A percentile compares a stretch with the other conserved stretches of the same genome.
These are phyloP conservation scores for Brassica cretica DNA, from an alignment of 345 rosid species.

Conservation along the genomic window DNA sequence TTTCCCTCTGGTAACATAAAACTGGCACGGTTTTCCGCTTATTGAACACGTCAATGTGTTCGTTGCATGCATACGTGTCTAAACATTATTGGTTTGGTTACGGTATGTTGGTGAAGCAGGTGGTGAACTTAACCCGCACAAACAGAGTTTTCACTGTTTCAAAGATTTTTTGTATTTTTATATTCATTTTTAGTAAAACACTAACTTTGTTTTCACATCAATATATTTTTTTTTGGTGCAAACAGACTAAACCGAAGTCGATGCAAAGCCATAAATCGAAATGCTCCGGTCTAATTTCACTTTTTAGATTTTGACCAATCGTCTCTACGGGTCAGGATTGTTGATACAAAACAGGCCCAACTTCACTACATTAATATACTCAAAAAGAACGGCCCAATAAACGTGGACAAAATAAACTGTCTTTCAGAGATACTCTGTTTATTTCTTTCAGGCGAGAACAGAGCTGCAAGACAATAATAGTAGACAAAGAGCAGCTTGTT, in stretches of 20 bases:
- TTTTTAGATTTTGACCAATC: neutral
- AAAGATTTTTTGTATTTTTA: neutral
- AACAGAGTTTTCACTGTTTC: constrained; percentile 16
- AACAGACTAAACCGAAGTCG: neutral
- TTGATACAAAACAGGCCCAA: neutral
- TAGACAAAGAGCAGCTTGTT: constrained; percentile 79
- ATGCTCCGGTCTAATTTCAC: neutral
- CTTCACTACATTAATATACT: neutral
- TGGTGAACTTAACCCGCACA: constrained; percentile 2
- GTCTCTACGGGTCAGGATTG: neutral
- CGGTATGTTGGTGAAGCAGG: constrained; percentile 3
- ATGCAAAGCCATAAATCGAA: neutral
- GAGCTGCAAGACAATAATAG: constrained; percentile 73
- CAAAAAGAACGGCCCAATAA: constrained; percentile 4
- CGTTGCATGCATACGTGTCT: constrained; percentile 1
- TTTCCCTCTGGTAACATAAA: neutral
- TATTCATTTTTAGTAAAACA: neutral
- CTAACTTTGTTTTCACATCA: neutral
- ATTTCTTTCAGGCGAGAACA: constrained; percentile 45
- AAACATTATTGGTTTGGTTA: neutral
- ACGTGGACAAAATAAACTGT: neutral
- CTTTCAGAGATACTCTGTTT: neutral
- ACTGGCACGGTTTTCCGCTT: constrained; percentile 18
- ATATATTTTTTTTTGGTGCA: neutral
- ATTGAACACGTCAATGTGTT: constrained; percentile 1